A percentile compares a stretch with the other conserved stretches of the same genome.
These are phyloP conservation scores for Wickerhamiella qilinensis DNA, from an alignment of 805 yeast genomes.

Conservation along the genomic window DNA sequence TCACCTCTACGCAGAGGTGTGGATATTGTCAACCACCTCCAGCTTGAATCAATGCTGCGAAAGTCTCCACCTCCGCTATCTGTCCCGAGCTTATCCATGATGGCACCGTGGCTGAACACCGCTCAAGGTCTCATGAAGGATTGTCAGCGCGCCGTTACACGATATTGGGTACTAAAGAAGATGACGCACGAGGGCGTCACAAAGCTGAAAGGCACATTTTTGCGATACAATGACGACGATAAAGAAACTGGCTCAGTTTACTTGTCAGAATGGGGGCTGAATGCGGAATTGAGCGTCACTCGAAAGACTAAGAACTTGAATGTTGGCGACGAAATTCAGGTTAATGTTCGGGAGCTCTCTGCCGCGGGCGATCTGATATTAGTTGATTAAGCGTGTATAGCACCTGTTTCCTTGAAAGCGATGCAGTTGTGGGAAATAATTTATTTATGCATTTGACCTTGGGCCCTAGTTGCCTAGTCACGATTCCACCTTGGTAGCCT, in stretches of 20 bases:
- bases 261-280: background rate
- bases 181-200: background rate
- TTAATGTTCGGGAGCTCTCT: background rate
- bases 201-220: background rate
- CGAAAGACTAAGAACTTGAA: background rate
- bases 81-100: background rate
- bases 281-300: background rate
- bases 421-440: no score
- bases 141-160: background rate
- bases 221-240: background rate
- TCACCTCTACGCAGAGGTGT: constrained; percentile 79
- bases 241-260: background rate
- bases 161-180: constrained; percentile 1
- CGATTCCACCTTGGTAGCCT: no score
- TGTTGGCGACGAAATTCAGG: background rate
- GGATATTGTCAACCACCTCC: constrained; percentile 72
- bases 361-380: constrained; percentile 1
- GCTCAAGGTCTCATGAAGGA: background rate
- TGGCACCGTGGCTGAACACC: constrained; percentile 5
- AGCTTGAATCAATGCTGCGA: constrained; percentile 32
- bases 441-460: no score
- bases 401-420: no score
- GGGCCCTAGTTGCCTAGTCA: no score
- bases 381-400: no score
- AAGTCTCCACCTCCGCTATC: constrained; percentile 7